phyloP scores from a whole-genome alignment of 2,329 filamentous ascomycete species.

The Neonectria magnoliae region DNA sequence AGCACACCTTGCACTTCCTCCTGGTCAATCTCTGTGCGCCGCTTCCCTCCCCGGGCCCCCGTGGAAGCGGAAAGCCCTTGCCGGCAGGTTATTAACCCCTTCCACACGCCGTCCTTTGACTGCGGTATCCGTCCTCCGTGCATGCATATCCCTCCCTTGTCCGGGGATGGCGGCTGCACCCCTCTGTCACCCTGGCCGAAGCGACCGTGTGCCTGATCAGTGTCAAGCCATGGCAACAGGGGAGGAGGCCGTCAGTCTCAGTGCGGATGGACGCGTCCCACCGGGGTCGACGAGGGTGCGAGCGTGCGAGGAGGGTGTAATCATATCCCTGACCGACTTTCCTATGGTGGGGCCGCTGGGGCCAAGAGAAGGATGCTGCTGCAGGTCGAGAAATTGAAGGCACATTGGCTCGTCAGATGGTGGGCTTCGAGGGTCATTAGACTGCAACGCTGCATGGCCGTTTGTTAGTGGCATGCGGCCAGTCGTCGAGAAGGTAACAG shows the following conservation, averaged over 20 bases:
- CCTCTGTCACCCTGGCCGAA: conserved; percentile 28
- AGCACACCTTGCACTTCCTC: conserved; percentile 30
- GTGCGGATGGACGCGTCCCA: conserved; percentile 34
- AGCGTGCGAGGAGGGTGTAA: conserved; percentile 31
- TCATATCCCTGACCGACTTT: conserved; percentile 48
- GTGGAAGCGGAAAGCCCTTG: conserved; percentile 46
- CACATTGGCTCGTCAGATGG: conserved; percentile 43
- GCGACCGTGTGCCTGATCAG: conserved; percentile 37
- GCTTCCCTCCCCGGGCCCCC: conserved; percentile 36
- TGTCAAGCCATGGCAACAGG: conserved; percentile 35
- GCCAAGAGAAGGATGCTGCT: conserved; percentile 45
- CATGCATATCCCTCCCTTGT: conserved; percentile 31
- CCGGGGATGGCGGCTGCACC: conserved; percentile 41
- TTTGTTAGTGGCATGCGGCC: conserved; percentile 37
- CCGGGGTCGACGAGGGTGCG: conserved; percentile 31
- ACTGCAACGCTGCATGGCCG: conserved; percentile 37
- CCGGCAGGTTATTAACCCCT: conserved; percentile 35
- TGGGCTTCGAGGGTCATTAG: conserved; percentile 27
- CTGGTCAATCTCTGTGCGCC: conserved; percentile 36
- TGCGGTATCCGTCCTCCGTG: conserved; percentile 26
- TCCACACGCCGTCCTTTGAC: conserved; percentile 29
- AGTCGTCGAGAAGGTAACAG: conserved; percentile 17
- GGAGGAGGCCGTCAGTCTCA: conserved; percentile 31
- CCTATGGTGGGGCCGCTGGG: conserved; percentile 36
- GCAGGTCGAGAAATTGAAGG: conserved; percentile 46